Conservation (phyloP, 192 early-diverging fungal genomes). For the Rhizophagus clarus region DNA sequence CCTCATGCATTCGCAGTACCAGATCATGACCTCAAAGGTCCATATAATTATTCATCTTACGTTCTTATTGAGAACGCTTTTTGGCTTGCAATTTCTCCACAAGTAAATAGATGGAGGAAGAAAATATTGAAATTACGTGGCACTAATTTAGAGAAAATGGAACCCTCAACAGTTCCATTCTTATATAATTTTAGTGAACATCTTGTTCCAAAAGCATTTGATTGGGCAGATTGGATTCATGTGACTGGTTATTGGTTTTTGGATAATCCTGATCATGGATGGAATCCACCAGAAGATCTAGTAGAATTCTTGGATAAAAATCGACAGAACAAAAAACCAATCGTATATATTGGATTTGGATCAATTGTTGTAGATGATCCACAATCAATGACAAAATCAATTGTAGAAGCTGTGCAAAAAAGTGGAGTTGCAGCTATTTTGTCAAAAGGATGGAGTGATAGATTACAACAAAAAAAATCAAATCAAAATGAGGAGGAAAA, state of each 20-base stretch:
- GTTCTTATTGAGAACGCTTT: slow-evolving; percentile 69
- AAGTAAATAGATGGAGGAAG: slow-evolving; percentile 61
- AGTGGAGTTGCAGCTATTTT: slow-evolving; percentile 69
- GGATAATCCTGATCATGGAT: slow-evolving; percentile 63
- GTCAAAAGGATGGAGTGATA: slow-evolving; percentile 73
- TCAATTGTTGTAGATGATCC: slow-evolving; percentile 77
- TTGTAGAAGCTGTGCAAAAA: slow-evolving; percentile 65
- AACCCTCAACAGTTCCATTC: slow-evolving; percentile 58
- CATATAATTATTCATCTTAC: slow-evolving; percentile 70
- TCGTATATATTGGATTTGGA: slow-evolving; percentile 80
- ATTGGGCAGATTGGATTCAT: slow-evolving; percentile 73
- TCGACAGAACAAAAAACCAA: slow-evolving; percentile 39
- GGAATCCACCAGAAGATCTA: slow-evolving; percentile 56
- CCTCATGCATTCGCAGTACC: slow-evolving; percentile 72
- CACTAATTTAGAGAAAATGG: slow-evolving; percentile 54
- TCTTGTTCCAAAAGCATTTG: slow-evolving; percentile 60
- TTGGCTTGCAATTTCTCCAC: slow-evolving; percentile 61
- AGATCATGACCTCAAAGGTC: slow-evolving; percentile 46
- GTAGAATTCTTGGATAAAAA: slow-evolving; percentile 57
- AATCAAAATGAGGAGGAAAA: slow-evolving; percentile 40
- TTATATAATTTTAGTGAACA: slow-evolving; percentile 65
- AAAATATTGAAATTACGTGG: slow-evolving; percentile 47
- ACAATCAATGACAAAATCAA: slow-evolving; percentile 56
- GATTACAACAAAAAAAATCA: slow-evolving; percentile 41
- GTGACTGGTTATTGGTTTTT: slow-evolving; percentile 77